Percentiles rank a stretch among this genome's conserved stretches.
phyloP scores from a whole-genome alignment of 2,329 filamentous ascomycete species.

The Colletotrichum musae region DNA sequence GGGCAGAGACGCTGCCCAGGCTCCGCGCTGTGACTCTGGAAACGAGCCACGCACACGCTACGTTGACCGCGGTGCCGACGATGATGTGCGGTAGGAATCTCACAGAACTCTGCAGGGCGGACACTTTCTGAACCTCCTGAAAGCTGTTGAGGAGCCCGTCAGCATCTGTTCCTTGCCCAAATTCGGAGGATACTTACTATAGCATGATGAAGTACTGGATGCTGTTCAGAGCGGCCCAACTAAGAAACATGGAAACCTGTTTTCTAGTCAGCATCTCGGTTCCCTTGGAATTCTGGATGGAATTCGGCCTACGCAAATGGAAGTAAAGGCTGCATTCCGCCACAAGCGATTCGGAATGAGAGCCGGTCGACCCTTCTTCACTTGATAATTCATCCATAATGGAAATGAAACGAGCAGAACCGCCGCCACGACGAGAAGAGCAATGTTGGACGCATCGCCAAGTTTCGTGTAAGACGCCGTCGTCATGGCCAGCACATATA shows the following conservation, averaged over 20 bases:
- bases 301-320: constrained; percentile 57
- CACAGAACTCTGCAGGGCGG: constrained; percentile 61
- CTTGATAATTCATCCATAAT: constrained; percentile 68
- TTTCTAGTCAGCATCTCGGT: not conserved
- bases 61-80: constrained; percentile 58
- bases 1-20: constrained; percentile 55
- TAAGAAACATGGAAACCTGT: constrained; percentile 59
- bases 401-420: constrained; percentile 64
- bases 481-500: constrained; percentile 65
- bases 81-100: constrained; percentile 64
- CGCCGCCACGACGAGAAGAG: constrained; percentile 59
- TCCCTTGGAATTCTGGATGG: no score
- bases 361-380: constrained; percentile 62
- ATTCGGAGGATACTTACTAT: constrained; percentile 53
- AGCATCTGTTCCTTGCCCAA: constrained; percentile 37
- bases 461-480: constrained; percentile 57
- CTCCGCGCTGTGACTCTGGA: constrained; percentile 54
- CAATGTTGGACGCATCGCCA: constrained; percentile 57
- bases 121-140: constrained; percentile 61
- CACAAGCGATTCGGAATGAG: constrained; percentile 74
- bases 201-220: constrained; percentile 64
- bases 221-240: constrained; percentile 61
- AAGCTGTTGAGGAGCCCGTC: constrained; percentile 53
- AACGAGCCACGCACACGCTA: constrained; percentile 59
- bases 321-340: constrained; percentile 68